phyloP scores from a whole-genome alignment of 148 eudicot genomes.

The Euryodendron excelsum region DNA sequence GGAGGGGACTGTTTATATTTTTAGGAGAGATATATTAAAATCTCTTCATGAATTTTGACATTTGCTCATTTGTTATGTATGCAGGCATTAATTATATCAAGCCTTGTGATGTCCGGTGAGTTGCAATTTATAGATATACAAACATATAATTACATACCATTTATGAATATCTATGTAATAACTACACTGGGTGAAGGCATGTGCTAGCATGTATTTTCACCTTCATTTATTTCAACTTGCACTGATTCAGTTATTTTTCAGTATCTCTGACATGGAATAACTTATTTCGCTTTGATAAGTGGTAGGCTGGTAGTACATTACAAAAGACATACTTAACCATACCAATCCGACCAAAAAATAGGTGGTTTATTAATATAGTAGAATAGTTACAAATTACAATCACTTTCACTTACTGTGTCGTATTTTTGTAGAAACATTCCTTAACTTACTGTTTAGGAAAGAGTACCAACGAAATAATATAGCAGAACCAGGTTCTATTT shows the following conservation, averaged over 20 bases:
- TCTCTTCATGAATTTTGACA: constrained; percentile 22
- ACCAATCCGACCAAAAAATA: not conserved
- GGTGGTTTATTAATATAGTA: not conserved
- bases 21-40: not conserved
- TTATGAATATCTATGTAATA: not conserved
- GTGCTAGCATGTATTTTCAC: not conserved
- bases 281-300: not conserved
- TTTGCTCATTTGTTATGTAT: constrained; percentile 19
- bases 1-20: not conserved
- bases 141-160: not conserved
- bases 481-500: not conserved
- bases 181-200: not conserved
- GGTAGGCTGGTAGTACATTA: not conserved
- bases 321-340: not conserved
- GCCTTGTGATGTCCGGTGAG: constrained; percentile 79
- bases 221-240: not conserved
- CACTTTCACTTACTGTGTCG: not conserved
- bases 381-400: not conserved
- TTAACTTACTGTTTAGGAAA: not conserved
- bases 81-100: constrained; percentile 63
- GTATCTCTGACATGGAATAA: not conserved
- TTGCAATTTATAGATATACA: constrained; percentile 5
- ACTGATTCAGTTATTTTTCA: not conserved
- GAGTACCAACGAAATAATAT: not conserved
- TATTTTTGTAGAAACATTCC: not conserved